phyloP scores from a whole-genome alignment of 495 filamentous ascomycete species.

The Hamigera avellanea region DNA sequence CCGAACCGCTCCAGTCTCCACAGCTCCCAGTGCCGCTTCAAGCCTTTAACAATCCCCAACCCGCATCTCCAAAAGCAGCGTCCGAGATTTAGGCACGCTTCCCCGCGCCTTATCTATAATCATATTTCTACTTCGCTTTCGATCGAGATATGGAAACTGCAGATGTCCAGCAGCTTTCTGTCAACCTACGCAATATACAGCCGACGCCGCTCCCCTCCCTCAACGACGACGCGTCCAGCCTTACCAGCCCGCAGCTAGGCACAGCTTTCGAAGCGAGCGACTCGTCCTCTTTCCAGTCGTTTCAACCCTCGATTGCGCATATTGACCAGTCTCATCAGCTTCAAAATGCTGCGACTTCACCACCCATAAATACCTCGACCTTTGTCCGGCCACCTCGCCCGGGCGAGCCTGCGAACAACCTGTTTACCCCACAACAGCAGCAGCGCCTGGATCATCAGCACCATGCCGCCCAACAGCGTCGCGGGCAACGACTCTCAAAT shows the following conservation, averaged over 20 bases:
- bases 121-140: no score
- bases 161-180: constrained; percentile 5
- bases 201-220: constrained; percentile 10
- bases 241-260: constrained; percentile 8
- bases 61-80: constrained; percentile 16
- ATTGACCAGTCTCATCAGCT: constrained; percentile 8
- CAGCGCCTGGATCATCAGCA: constrained; percentile 1
- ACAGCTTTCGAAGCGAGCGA: constrained; percentile 10
- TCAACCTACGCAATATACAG: constrained; percentile 7
- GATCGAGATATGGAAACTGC: constrained; percentile 7
- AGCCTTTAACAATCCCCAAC: constrained; percentile 12
- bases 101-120: not conserved
- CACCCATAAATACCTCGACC: constrained; percentile 4
- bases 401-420: constrained; percentile 11
- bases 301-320: constrained; percentile 14
- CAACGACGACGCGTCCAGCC: constrained; percentile 12
- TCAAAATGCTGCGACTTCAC: constrained; percentile 8
- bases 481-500: constrained; percentile 1
- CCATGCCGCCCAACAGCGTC: constrained; percentile 1
- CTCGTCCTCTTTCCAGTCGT: constrained; percentile 13
- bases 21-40: constrained; percentile 25
- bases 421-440: constrained; percentile 8
- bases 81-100: not conserved
- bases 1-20: no score
- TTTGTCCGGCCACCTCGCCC: constrained; percentile 7